Base-by-base conservation (phyloP, 2,329 filamentous ascomycete genomes). In the Purpureocillium lavendulum region DNA sequence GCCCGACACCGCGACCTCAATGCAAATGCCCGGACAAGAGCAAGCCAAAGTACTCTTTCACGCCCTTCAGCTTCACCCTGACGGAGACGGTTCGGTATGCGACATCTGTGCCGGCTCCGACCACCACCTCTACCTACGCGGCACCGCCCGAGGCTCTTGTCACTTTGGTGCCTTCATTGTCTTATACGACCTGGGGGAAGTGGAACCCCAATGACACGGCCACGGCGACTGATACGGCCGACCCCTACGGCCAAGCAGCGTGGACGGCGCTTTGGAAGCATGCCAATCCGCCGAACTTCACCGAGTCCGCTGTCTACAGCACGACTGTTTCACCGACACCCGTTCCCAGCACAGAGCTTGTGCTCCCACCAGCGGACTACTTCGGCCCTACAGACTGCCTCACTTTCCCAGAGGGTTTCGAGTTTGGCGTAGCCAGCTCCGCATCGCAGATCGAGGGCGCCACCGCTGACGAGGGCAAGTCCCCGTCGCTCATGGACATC, bases 321-420 rank as follows among this genome's bases (percentile, higher is more conserved):
- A 73, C 73, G 0, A 79, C 75, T 0, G 73, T 75, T 2, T 62
- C 59, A 4, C 71, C 75, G 0, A 80, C 73, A 0, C 64, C 74
- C 0, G 55, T 80, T 2, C 69, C 74, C 0, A 72, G 62, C 1
- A 69, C 58, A 39, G 72, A 79, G 41, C 61, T 80, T 1, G 58
- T 78, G 6, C 60, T 76, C 1, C 76, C 75, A 0, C 75, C 76
- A 0, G 52, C 59, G 2, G 66, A 71, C 36, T 73, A 71, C 42
- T 71, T 73, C 40, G 61, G 59, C 0, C 64, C 70, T 33, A 57
- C 60, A 15, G 59, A 70, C 13, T 73, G 71, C 46, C 67, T 71
- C 35, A 63, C 60, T 15, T 73, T 77, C 26, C 69, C 70, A 0
- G 50, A 62, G 3, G 61, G 62, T 30, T 74, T 75, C 38, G 52